Conservation (phyloP, 164 flowering plant species). For the Nymphaea thermarum region DNA sequence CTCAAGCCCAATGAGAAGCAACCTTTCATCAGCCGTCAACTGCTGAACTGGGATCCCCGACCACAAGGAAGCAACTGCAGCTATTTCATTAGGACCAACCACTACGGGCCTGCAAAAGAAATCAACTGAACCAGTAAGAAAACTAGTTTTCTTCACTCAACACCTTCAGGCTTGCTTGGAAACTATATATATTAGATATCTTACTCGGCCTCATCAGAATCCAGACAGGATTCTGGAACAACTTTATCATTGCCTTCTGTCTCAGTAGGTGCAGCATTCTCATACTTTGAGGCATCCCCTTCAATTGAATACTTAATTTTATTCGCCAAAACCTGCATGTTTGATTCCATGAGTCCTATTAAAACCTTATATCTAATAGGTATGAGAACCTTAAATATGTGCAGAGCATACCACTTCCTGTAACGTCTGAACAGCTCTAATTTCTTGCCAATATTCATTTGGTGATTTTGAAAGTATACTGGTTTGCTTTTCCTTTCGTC, state of each 20-base stretch:
- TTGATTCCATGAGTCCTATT: not conserved
- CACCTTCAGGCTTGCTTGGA: not conserved
- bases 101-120: slow-evolving; percentile 27
- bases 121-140: not conserved
- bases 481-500: slow-evolving; percentile 43
- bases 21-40: slow-evolving; percentile 61
- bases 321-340: slow-evolving; percentile 36
- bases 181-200: slow-evolving; percentile 10
- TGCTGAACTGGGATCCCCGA: slow-evolving; percentile 82
- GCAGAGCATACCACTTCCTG: slow-evolving; percentile 50
- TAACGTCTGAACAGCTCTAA: slow-evolving; percentile 64
- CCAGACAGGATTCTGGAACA: slow-evolving; percentile 19
- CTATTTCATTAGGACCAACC: slow-evolving; percentile 74
- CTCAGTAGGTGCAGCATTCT: slow-evolving; percentile 15
- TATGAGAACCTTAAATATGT: not conserved
- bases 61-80: slow-evolving; percentile 68
- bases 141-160: not conserved
- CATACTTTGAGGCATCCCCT: not conserved
- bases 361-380: not conserved
- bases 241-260: slow-evolving; percentile 17
- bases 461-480: slow-evolving; percentile 53
- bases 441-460: slow-evolving; percentile 80
- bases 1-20: slow-evolving; percentile 47
- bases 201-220: slow-evolving; percentile 40
- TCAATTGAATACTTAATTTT: slow-evolving; percentile 16